Conservation (phyloP, 23 red algal genomes). For the Cyanidiococcus yangmingshanensis region DNA sequence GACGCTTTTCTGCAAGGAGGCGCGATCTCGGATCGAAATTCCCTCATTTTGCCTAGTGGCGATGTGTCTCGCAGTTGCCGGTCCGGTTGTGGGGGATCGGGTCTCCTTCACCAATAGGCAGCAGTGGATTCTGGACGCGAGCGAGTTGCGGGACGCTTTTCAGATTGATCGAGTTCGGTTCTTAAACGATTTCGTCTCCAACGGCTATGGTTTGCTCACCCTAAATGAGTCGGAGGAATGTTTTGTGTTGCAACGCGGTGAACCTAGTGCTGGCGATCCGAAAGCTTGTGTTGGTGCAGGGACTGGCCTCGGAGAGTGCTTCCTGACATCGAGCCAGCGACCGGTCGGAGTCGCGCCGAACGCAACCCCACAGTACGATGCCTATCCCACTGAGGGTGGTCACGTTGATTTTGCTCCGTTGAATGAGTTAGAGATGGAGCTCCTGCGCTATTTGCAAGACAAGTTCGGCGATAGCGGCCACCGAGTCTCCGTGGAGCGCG, state of each 20-base stretch:
- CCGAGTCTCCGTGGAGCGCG: conserved; percentile 80
- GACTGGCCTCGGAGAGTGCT: conserved; percentile 94
- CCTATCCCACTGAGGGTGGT: conserved; percentile 69
- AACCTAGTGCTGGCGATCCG: conserved; percentile 17
- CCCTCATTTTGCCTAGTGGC: conserved; percentile 17
- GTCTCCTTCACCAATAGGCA: conserved; percentile 93
- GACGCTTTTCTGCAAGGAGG: conserved; percentile 46
- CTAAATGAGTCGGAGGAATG: conserved; percentile 45
- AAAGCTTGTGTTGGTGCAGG: conserved; percentile 79
- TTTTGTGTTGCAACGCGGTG: conserved; percentile 49
- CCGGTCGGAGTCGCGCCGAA: neutral
- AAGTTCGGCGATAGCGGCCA: conserved; percentile 33
- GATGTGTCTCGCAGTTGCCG: conserved; percentile 72
- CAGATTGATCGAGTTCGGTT: conserved; percentile 45
- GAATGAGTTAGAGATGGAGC: conserved; percentile 52
- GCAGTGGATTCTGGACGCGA: conserved; percentile 84
- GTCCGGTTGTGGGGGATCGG: conserved; percentile 67
- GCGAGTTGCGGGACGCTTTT: conserved; percentile 48
- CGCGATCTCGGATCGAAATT: conserved; percentile 2
- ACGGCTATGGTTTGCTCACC: conserved; percentile 73
- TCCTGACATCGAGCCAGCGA: conserved; percentile 33
- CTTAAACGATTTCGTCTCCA: conserved; percentile 92
- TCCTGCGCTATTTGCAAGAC: conserved; percentile 46
- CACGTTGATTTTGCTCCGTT: conserved; percentile 95
- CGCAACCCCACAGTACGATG: conserved; percentile 23